These are phyloP conservation scores for Nematocida ausubeli DNA, from an alignment of 371 early-diverging fungal genomes.

Conservation along the genomic window DNA sequence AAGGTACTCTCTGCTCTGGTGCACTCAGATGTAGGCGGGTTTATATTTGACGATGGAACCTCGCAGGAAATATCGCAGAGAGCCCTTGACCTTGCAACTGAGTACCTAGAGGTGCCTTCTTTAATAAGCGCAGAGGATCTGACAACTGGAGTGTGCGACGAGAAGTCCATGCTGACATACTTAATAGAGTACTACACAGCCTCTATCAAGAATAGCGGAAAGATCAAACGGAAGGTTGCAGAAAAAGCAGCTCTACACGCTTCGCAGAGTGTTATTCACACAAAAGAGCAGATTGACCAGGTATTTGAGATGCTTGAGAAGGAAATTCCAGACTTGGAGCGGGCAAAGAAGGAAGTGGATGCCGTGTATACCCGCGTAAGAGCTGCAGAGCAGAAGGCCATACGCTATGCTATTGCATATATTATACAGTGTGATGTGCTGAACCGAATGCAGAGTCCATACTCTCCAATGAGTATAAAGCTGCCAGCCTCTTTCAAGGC, in stretches of 20 bases:
- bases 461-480: background rate
- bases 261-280: background rate
- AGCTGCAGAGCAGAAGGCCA: constrained; percentile 3
- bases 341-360: constrained; percentile 45
- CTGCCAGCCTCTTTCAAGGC: background rate
- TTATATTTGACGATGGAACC: constrained; percentile 38
- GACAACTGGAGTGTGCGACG: constrained; percentile 36
- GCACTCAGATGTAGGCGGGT: constrained; percentile 46
- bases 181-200: constrained; percentile 30
- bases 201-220: constrained; percentile 1
- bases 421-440: constrained; percentile 20
- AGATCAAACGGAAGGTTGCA: constrained; percentile 3
- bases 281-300: background rate
- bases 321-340: constrained; percentile 11
- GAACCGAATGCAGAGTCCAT: constrained; percentile 13
- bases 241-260: background rate
- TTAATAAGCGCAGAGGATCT: constrained; percentile 29
- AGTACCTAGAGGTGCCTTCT: constrained; percentile 19
- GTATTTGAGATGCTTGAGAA: background rate
- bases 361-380: constrained; percentile 9
- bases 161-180: constrained; percentile 51
- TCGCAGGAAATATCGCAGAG: constrained; percentile 20
- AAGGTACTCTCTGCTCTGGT: constrained; percentile 40
- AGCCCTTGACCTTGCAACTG: constrained; percentile 17
- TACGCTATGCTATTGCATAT: background rate